Conservation (phyloP, 2,329 filamentous ascomycete genomes). For the Massarina eburnea region DNA sequence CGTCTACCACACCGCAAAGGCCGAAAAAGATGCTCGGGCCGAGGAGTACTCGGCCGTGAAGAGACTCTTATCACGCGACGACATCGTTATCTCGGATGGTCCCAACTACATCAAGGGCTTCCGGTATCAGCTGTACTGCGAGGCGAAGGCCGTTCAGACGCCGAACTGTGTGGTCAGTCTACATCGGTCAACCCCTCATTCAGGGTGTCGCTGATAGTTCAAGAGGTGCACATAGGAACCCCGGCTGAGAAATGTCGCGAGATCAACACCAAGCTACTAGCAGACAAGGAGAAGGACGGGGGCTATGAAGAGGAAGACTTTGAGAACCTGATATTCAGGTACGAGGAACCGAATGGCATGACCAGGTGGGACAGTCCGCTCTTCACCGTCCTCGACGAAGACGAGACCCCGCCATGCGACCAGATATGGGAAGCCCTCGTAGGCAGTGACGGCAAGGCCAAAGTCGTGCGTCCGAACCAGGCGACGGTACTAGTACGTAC, state of each 20-base stretch:
- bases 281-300: conserved; percentile 38
- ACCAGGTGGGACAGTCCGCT: conserved; percentile 81
- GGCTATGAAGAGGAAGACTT: conserved; percentile 65
- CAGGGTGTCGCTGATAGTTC: conserved; percentile 32
- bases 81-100: conserved; percentile 78
- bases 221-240: conserved; percentile 60
- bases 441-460: conserved; percentile 62
- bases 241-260: conserved; percentile 57
- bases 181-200: neutral
- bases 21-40: conserved; percentile 81
- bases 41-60: conserved; percentile 77
- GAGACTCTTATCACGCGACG: conserved; percentile 68
- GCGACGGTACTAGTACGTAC: conserved; percentile 64
- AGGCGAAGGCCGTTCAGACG: conserved; percentile 77
- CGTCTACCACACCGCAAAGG: conserved; percentile 75
- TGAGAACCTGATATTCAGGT: conserved; percentile 78
- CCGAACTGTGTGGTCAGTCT: conserved; percentile 68
- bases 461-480: conserved; percentile 70
- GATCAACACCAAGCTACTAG: conserved; percentile 62
- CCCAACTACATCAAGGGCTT: conserved; percentile 90
- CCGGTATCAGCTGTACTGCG: conserved; percentile 83
- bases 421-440: conserved; percentile 74
- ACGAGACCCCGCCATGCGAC: conserved; percentile 67
- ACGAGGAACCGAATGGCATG: conserved; percentile 86
- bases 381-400: conserved; percentile 77